Evolutionary conservation across 805 yeast species (phyloP).

Genomic region (Lipomyces sp.): DNA sequence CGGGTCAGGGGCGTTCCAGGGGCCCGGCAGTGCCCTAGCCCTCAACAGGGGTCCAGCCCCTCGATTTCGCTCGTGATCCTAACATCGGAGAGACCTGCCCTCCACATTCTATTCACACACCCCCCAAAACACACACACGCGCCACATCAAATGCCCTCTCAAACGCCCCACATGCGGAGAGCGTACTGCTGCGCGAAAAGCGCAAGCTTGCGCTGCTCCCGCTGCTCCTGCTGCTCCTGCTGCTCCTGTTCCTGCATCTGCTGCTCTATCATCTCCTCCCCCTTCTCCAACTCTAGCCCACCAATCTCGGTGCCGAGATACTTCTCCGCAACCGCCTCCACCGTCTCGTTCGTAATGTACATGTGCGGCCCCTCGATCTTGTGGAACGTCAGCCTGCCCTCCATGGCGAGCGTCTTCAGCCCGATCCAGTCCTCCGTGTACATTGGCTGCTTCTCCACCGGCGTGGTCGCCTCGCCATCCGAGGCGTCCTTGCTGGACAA

Average conservation of each 20-base stretch:
- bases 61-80: neutral
- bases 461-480: conserved; percentile 43
- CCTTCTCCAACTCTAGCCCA: neutral
- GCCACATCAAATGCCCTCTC: too few relatives aligned
- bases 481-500: conserved; percentile 31
- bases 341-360: conserved; percentile 54
- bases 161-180: too few relatives aligned
- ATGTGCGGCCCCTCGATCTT: conserved; percentile 60
- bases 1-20: too few relatives aligned
- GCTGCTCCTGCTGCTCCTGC: neutral
- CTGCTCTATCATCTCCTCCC: neutral
- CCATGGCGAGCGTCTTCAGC: conserved; percentile 46
- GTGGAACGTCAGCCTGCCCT: conserved; percentile 48
- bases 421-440: conserved; percentile 62
- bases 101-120: neutral
- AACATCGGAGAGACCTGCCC: neutral
- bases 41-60: neutral
- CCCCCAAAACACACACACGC: too few relatives aligned
- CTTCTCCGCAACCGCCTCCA: conserved; percentile 44
- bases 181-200: too few relatives aligned
- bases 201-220: too few relatives aligned
- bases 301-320: conserved; percentile 43
- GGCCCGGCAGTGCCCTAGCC: conserved; percentile 12
- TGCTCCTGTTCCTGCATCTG: neutral
- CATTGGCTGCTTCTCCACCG: conserved; percentile 49